A percentile compares a stretch with the other conserved stretches of the same genome.
These are phyloP conservation scores for Erucastrum elatum DNA, from an alignment of 345 rosid genomes.

Conservation along the genomic window DNA sequence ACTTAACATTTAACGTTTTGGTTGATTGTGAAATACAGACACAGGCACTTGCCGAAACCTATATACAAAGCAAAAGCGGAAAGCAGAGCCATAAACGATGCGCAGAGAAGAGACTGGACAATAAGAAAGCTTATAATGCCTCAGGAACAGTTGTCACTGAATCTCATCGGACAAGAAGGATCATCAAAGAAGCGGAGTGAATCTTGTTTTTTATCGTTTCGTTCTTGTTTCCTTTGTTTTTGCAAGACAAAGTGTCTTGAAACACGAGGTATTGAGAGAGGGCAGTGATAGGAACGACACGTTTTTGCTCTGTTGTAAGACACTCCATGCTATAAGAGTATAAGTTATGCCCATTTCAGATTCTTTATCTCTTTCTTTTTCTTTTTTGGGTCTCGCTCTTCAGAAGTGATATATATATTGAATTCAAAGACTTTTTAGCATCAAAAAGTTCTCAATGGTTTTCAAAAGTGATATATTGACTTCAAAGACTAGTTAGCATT, in stretches of 20 bases:
- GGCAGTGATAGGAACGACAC: not conserved
- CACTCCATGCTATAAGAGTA: not conserved
- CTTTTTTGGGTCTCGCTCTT: no score
- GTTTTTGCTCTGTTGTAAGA: conserved; percentile 15
- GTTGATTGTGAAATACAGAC: conserved; percentile 53
- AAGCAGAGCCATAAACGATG: conserved; percentile 53
- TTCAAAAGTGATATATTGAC: not conserved
- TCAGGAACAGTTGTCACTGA: conserved; percentile 59
- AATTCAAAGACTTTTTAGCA: no score
- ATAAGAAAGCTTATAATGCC: conserved; percentile 86
- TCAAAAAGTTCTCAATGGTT: no score
- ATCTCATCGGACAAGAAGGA: conserved; percentile 68
- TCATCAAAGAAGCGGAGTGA: conserved; percentile 80
- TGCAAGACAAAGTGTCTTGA: not conserved
- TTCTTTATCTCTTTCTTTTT: no score
- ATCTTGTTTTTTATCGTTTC: not conserved
- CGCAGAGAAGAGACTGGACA: conserved; percentile 74
- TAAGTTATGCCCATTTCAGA: not conserved
- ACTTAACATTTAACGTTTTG: conserved; percentile 16
- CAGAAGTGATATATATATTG: no score
- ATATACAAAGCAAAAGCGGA: conserved; percentile 63
- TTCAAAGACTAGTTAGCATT: not conserved
- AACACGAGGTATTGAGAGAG: not conserved
- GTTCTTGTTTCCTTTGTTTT: not conserved
- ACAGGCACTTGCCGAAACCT: conserved; percentile 88